Evolutionary conservation across 805 yeast species (phyloP), one percentile per base, ranked within the genome.

Genomic region (Yarrowia bubula): DNA sequence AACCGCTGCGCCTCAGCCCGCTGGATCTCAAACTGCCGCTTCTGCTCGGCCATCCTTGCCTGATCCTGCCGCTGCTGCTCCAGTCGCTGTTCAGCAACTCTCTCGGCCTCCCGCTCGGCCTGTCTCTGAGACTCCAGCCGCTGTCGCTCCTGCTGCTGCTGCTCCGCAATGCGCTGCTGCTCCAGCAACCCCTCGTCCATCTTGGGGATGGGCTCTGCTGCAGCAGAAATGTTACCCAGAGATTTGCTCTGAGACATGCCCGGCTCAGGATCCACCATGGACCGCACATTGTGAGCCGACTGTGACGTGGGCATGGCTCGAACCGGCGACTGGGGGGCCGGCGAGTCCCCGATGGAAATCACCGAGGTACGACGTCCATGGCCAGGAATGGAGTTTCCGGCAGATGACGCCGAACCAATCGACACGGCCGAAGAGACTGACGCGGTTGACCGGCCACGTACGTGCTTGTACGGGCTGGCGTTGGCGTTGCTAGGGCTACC

Each of bases 231-330:
- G 38, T 55, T 39, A 31, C 61, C 61, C 11, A 55, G 28, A 4
- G 61, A 55, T 38, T 55, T 55, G 38, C 61, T 55, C 14, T 55
- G 61, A 13, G 61, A 41, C 31, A 55, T 39, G 8, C 61, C 61
- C 15, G 61, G 38, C 17, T 55, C 61, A 8, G 47, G 46, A 4
- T 55, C 61, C 10, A 55, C 47, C 61, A 55, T 55, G 7, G 61
- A 55, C 4, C 61, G 61, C 37, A 55, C 61, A 39, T 55, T 55
- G 17, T 55, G 38, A 4, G 61, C 61, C 18, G 61, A 55, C 31
- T 55, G 61, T 1, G 61, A 55, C 2, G 61, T 35, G 17, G 46
- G 1, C n/a, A 55, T 55, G 2, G n/a, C 31, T 3, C 55, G 17
- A 10, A 17, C 41, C 0, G 55, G 55, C 7, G 55, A 48, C 41